These are phyloP conservation scores for Thozetella sp. DNA, from an alignment of 495 filamentous ascomycete species.

Conservation along the genomic window DNA sequence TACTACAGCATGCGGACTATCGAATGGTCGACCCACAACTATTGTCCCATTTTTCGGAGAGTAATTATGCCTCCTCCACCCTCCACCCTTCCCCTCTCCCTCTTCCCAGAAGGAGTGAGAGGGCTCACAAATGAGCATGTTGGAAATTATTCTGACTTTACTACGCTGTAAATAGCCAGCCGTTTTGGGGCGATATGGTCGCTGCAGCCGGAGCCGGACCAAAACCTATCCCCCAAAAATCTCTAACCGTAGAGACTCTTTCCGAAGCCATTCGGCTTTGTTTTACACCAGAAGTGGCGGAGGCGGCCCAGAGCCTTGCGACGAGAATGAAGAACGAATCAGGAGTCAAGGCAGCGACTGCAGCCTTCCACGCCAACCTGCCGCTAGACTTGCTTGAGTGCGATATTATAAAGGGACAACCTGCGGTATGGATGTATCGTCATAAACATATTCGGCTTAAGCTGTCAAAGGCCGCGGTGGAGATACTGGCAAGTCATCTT, in stretches of 20 bases:
- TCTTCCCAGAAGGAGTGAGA: too few relatives aligned
- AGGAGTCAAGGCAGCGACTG: constrained; percentile 56
- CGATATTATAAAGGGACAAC: constrained; percentile 63
- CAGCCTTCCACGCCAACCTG: constrained; percentile 61
- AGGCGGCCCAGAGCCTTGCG: constrained; percentile 56
- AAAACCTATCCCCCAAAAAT: constrained; percentile 63
- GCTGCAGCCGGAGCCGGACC: constrained; percentile 68
- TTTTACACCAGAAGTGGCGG: constrained; percentile 48
- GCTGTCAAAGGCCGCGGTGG: too few relatives aligned
- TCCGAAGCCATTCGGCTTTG: constrained; percentile 58
- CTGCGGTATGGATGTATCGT: constrained; percentile 63
- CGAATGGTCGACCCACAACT: constrained; percentile 63
- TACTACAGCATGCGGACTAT: constrained; percentile 70
- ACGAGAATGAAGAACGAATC: constrained; percentile 58
- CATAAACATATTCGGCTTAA: too few relatives aligned
- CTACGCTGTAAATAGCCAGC: too few relatives aligned
- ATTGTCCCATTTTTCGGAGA: constrained; percentile 83
- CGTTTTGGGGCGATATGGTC: constrained; percentile 76
- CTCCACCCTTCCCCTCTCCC: background rate
- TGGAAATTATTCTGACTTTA: too few relatives aligned
- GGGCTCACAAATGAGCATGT: too few relatives aligned
- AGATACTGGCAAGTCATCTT: too few relatives aligned
- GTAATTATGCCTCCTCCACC: background rate
- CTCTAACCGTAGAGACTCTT: constrained; percentile 59
- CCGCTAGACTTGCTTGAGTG: constrained; percentile 45